Percentiles rank a stretch among this genome's conserved stretches.
phyloP scores from a whole-genome alignment of 768 basidiomycete species.

The Mycena albidolilacea region DNA sequence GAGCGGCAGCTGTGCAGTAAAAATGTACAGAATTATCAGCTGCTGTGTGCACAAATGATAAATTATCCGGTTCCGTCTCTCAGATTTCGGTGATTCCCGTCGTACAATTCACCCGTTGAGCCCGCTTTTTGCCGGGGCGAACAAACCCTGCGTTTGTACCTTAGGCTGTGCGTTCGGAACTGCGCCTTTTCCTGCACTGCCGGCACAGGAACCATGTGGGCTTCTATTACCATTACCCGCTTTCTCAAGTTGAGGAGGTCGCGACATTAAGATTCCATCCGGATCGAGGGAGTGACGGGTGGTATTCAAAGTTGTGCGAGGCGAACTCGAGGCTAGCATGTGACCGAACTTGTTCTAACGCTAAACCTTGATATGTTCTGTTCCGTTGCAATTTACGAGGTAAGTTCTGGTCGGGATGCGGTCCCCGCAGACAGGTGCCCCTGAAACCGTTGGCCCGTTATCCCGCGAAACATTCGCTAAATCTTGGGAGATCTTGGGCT shows the following conservation, averaged over 20 bases:
- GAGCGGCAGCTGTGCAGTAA: slow-evolving; percentile 11
- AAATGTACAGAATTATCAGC: neutral
- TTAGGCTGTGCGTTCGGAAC: too few relatives aligned
- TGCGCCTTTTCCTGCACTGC: neutral
- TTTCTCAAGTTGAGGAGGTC: neutral
- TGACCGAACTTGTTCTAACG: neutral
- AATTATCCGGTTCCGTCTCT: neutral
- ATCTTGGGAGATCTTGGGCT: neutral
- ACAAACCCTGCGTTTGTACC: too few relatives aligned
- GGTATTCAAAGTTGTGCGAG: slow-evolving; percentile 1
- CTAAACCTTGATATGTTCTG: neutral
- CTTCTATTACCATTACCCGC: neutral
- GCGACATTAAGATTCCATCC: neutral
- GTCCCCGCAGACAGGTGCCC: neutral
- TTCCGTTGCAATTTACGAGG: neutral
- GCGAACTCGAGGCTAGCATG: slow-evolving; percentile 12
- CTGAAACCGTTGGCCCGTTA: neutral
- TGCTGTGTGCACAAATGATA: neutral
- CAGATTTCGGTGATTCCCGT: slow-evolving; percentile 3
- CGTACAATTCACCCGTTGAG: neutral
- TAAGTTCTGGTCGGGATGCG: neutral
- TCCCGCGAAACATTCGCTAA: neutral
- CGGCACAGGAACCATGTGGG: neutral
- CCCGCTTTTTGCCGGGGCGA: neutral
- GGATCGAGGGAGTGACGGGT: neutral